Conservation (phyloP, 495 filamentous ascomycete genomes). For the Penicillium turbatum region DNA sequence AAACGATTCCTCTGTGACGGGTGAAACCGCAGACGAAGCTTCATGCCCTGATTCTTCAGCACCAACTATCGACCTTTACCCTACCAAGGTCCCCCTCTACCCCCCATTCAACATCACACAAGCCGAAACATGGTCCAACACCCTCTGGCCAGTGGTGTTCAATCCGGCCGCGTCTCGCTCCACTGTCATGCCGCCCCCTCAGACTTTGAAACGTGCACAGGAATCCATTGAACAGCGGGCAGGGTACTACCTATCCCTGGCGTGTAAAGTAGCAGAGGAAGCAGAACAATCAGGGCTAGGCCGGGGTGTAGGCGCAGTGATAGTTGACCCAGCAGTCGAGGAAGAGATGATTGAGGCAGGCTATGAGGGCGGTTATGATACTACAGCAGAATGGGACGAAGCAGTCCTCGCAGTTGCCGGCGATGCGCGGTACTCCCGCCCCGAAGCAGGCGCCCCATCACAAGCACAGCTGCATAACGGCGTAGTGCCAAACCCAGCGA, state of each 20-base stretch:
- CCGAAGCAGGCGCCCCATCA: conserved; percentile 36
- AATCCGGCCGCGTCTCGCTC: conserved; percentile 62
- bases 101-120: conserved; percentile 71
- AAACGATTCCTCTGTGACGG: not conserved
- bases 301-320: conserved; percentile 71
- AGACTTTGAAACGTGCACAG: conserved; percentile 53
- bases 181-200: conserved; percentile 41
- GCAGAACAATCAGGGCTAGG: conserved; percentile 55
- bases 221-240: conserved; percentile 53
- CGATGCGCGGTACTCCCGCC: conserved; percentile 66
- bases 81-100: conserved; percentile 63
- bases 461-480: conserved; percentile 21
- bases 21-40: conserved; percentile 17
- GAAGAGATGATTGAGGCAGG: conserved; percentile 23
- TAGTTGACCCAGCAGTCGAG: conserved; percentile 58
- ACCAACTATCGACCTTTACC: conserved; percentile 39
- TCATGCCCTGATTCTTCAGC: conserved; percentile 4
- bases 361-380: conserved; percentile 21
- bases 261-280: conserved; percentile 57
- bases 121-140: conserved; percentile 68
- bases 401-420: conserved; percentile 67
- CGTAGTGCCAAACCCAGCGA: conserved; percentile 28
- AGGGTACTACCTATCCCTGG: conserved; percentile 63
- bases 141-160: conserved; percentile 86
- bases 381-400: conserved; percentile 28